These are phyloP conservation scores for Corchorus olitorius DNA, from an alignment of 345 rosid species.

Conservation along the genomic window DNA sequence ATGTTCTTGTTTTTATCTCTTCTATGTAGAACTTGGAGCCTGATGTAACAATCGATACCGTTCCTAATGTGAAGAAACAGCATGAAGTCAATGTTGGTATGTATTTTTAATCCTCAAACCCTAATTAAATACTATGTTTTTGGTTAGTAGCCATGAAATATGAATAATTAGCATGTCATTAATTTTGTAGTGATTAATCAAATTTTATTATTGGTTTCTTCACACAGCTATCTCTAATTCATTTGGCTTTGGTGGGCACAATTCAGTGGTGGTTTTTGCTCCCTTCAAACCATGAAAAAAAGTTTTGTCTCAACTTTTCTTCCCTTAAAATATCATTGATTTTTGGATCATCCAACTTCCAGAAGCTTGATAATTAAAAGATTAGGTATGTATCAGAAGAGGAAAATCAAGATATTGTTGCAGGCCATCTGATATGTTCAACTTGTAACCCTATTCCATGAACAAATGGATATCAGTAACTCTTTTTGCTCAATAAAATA, in stretches of 20 bases:
- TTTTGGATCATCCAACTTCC: background rate
- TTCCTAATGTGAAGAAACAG: constrained; percentile 61
- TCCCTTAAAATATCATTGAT: background rate
- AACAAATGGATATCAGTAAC: background rate
- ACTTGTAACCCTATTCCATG: constrained; percentile 9
- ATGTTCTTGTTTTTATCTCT: background rate
- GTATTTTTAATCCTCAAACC: constrained; percentile 15
- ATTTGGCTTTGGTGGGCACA: constrained; percentile 70
- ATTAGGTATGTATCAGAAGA: background rate
- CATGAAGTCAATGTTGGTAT: constrained; percentile 60
- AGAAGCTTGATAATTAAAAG: background rate
- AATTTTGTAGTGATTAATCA: background rate
- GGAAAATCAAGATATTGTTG: background rate
- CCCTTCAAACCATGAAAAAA: constrained; percentile 43
- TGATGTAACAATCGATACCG: constrained; percentile 59
- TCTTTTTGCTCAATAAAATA: constrained; percentile 14
- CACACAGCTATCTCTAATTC: constrained; percentile 67
- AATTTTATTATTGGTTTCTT: background rate
- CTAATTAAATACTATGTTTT: background rate
- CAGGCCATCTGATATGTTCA: background rate
- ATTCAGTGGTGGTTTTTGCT: constrained; percentile 67
- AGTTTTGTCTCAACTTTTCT: background rate
- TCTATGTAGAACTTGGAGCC: constrained; percentile 51
- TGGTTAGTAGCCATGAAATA: background rate
- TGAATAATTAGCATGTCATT: background rate